Conservation (phyloP, 345 rosid genomes). For the Theobroma cacao region DNA sequence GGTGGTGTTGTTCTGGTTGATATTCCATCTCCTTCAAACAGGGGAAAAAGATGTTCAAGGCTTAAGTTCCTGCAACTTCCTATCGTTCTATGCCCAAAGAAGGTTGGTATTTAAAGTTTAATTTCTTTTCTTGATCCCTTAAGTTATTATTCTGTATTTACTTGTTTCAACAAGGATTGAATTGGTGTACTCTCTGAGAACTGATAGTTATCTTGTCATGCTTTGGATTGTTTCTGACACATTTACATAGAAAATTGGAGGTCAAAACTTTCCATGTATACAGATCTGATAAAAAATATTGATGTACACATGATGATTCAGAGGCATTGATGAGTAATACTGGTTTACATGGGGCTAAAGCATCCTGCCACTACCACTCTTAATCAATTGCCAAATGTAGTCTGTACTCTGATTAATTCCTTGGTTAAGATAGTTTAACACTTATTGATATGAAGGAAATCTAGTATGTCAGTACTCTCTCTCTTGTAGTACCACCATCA, state of each 20-base stretch:
- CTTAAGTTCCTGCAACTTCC: slow-evolving; percentile 33
- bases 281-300: neutral
- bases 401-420: neutral
- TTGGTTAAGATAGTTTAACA: neutral
- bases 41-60: slow-evolving; percentile 27
- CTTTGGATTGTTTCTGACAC: neutral
- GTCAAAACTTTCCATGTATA: neutral
- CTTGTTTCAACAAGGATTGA: neutral
- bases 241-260: neutral
- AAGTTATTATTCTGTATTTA: neutral
- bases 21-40: slow-evolving; percentile 42
- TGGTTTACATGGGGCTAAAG: neutral
- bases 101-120: slow-evolving; percentile 30
- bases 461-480: neutral
- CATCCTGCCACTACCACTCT: neutral
- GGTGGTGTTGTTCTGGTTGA: slow-evolving; percentile 58
- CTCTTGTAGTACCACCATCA: neutral
- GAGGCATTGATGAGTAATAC: neutral
- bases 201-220: neutral
- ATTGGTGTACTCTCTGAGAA: slow-evolving; percentile 1
- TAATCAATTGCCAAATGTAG: neutral
- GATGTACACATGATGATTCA: neutral
- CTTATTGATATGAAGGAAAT: neutral
- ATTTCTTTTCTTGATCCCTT: neutral
- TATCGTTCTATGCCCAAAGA: slow-evolving; percentile 46